Conservation (phyloP, 1,139 yeast species). For the Debaryomyces nepalensis region DNA sequence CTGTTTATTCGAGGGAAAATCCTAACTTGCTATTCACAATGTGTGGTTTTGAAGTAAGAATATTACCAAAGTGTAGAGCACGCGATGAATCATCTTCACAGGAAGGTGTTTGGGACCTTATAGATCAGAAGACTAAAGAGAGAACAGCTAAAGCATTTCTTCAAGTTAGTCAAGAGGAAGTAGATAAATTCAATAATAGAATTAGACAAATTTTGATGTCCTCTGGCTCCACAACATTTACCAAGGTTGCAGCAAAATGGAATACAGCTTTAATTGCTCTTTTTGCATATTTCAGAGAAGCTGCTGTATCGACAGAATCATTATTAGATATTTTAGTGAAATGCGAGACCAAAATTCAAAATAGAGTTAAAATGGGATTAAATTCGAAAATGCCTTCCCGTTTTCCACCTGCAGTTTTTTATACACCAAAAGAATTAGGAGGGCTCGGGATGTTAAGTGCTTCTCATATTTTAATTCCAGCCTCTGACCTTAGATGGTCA, state of each 20-base stretch:
- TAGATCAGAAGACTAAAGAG: constrained; percentile 73
- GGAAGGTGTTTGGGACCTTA: constrained; percentile 93
- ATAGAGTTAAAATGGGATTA: constrained; percentile 90
- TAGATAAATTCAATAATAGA: constrained; percentile 79
- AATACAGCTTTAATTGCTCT: constrained; percentile 87
- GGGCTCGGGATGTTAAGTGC: constrained; percentile 98
- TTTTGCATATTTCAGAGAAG: constrained; percentile 91
- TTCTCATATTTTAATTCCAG: constrained; percentile 91
- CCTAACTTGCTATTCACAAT: constrained; percentile 86
- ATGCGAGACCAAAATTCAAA: constrained; percentile 92
- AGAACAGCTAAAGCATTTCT: constrained; percentile 88
- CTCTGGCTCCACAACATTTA: constrained; percentile 93
- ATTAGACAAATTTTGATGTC: constrained; percentile 92
- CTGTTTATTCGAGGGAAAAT: constrained; percentile 89
- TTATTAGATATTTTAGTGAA: constrained; percentile 83
- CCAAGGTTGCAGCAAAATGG: constrained; percentile 96
- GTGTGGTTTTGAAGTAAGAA: constrained; percentile 95
- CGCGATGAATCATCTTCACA: constrained; percentile 49
- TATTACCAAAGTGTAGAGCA: constrained; percentile 73
- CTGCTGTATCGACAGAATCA: constrained; percentile 81
- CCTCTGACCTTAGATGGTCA: constrained; percentile 90
- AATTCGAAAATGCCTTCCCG: constrained; percentile 98
- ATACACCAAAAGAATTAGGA: constrained; percentile 95
- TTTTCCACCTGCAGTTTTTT: constrained; percentile 98
- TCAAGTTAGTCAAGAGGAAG: constrained; percentile 80